Base-by-base conservation (phyloP, 1,139 yeast genomes). In the Yamadazyma friedrichii region DNA sequence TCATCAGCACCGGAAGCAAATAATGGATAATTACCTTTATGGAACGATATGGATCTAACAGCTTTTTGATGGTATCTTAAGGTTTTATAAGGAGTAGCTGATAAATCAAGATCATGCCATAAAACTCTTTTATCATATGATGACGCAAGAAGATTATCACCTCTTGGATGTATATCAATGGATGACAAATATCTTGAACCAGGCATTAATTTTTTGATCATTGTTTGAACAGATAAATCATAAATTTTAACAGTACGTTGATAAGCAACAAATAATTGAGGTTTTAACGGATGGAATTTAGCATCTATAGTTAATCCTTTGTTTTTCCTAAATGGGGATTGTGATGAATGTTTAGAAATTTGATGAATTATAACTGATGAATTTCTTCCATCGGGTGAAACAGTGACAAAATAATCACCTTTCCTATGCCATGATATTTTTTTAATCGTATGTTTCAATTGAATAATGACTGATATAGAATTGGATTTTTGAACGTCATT, bases 1-100 rank as follows among this genome's bases (percentile, higher is more conserved):
- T 93, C 99, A 62, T 93, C 99, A 24, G 96, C 83, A n/a, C 96
- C 95, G 27, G 96, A 85, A 50, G 96, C 89, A 69, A 94, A 93
- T 48, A 93, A 71, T 38, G 99, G 98, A 51, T 91, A 71, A 26
- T 78, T 78, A 32, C 83, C 83, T 58, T 84, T 87, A 68, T 93
- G 99, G 80, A 84, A 93, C 41, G 80, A 75, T 43, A 88, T 91
- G 39, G 85, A 76, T 59, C 98, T 81, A 29, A 93, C 96, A 2
- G 98, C 98, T 65, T 85, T 87, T 42, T 88, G 91, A 62, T 93
- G 98, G 64, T 91, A 93, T 61, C 98, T 78, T 56, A 93, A 73
- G 0, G 96, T 93, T 73, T 94, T 93, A 71, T 91, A 94, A 28
- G 99, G 99, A 40, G 95, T 88, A 42, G 80, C 72, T 37, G 89